Percentiles rank a stretch among this genome's conserved stretches.
Evolutionary conservation across 2,329 filamentous ascomycete species (phyloP).

Genomic region (Aspergillus aculeatinus): DNA sequence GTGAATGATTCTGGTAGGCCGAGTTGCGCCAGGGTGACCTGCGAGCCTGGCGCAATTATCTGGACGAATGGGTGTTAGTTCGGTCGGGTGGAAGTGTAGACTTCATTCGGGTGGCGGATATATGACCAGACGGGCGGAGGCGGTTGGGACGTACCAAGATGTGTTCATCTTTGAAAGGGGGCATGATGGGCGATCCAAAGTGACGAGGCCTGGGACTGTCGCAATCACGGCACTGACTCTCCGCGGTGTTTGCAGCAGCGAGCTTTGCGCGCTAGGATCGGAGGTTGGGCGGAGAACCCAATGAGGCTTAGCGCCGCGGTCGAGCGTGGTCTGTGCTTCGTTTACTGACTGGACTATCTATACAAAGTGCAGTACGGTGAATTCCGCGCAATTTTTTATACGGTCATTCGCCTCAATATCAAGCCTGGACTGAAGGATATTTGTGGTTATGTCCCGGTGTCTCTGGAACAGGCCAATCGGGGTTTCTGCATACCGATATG

Average conservation of each 20-base stretch:
- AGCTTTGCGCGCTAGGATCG: conserved; percentile 19
- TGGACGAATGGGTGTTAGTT: conserved; percentile 23
- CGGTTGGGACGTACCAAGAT: conserved; percentile 43
- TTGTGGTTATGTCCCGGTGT: too few relatives aligned
- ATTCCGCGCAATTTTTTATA: too few relatives aligned
- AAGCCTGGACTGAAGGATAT: too few relatives aligned
- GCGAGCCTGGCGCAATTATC: conserved; percentile 67
- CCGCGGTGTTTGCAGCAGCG: conserved; percentile 23
- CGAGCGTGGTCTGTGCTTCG: conserved; percentile 3
- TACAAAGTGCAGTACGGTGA: not conserved
- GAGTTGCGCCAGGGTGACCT: conserved; percentile 86
- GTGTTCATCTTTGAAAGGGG: conserved; percentile 55
- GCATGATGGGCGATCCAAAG: conserved; percentile 37
- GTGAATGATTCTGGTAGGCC: conserved; percentile 88
- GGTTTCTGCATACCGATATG: too few relatives aligned
- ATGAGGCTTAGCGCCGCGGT: conserved; percentile 26
- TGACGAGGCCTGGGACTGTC: conserved; percentile 17
- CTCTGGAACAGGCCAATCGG: too few relatives aligned
- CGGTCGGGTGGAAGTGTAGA: not conserved
- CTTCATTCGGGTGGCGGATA: not conserved
- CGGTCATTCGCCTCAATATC: too few relatives aligned
- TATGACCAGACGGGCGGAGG: not conserved
- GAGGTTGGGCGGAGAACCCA: conserved; percentile 20
- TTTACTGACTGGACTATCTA: not conserved
- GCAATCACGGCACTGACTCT: conserved; percentile 16